Evolutionary conservation across 805 yeast genomes (phyloP).

Genomic region (Wickerhamiella sergipiensis): DNA sequence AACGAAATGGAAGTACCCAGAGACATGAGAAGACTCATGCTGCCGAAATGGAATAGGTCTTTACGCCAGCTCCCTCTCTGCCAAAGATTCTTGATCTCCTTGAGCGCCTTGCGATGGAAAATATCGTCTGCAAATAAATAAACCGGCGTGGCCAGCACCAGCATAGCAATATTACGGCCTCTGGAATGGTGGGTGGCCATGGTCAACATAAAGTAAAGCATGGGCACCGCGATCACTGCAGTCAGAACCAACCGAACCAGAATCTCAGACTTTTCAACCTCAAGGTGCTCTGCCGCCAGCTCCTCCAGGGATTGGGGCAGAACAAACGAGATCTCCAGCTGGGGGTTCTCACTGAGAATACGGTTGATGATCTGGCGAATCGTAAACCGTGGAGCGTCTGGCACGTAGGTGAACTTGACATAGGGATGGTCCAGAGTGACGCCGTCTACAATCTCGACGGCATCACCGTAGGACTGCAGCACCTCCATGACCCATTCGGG

Average conservation of each 20-base stretch:
- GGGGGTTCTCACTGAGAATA: constrained; percentile 32
- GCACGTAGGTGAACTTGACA: constrained; percentile 52
- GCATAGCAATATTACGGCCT: constrained; percentile 50
- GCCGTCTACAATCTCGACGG: constrained; percentile 41
- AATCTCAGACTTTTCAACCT: constrained; percentile 31
- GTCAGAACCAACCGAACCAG: constrained; percentile 31
- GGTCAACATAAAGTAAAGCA: constrained; percentile 46
- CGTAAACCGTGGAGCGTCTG: constrained; percentile 37
- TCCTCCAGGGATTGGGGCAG: constrained; percentile 50
- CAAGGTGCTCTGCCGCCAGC: constrained; percentile 33
- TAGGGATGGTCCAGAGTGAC: constrained; percentile 42
- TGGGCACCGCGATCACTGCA: constrained; percentile 34
- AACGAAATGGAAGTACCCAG: constrained; percentile 64
- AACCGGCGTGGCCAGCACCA: constrained; percentile 55
- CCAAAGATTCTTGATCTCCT: constrained; percentile 49
- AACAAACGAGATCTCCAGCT: constrained; percentile 39
- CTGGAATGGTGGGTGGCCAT: constrained; percentile 50
- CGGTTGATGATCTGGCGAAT: constrained; percentile 42
- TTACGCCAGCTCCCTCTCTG: constrained; percentile 31
- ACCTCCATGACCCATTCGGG: constrained; percentile 42
- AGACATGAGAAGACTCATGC: constrained; percentile 62
- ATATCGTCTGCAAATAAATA: constrained; percentile 63
- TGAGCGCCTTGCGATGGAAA: constrained; percentile 53
- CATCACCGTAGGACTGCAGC: constrained; percentile 40
- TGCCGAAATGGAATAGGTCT: constrained; percentile 55